Percentiles rank a stretch among this genome's conserved stretches.
Conservation (phyloP, 2,329 filamentous ascomycete genomes). For the Fusarium fujikuroi region DNA sequence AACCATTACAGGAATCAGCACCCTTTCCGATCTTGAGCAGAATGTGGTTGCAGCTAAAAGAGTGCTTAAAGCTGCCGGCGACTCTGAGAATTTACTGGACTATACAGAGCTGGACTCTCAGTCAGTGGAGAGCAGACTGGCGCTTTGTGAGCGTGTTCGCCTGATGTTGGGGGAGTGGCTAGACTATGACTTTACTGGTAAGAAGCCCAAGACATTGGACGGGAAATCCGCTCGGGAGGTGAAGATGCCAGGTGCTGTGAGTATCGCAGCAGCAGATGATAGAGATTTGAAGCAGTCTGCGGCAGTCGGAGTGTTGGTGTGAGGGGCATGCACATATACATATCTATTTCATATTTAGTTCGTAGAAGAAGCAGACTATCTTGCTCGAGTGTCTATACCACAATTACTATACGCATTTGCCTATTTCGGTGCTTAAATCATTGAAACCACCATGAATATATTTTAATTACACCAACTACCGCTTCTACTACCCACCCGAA, state of each 20-base stretch:
- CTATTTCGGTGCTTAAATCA: no score
- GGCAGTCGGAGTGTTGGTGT: background rate
- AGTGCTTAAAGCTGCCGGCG: rapidly evolving
- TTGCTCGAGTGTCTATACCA: no score
- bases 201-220: background rate
- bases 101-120: background rate
- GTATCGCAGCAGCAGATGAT: background rate
- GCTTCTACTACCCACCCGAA: no score
- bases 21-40: slow-evolving; percentile 1
- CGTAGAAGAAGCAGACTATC: background rate
- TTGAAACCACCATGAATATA: no score
- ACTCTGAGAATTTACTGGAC: background rate
- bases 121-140: background rate
- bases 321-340: rapidly evolving
- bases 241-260: background rate
- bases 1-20: background rate
- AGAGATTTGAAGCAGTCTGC: background rate
- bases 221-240: rapidly evolving
- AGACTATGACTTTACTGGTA: slow-evolving; percentile 3
- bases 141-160: background rate
- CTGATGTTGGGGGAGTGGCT: background rate
- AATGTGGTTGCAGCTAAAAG: background rate
- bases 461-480: no score
- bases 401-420: no score
- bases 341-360: background rate